Evolutionary conservation across 2,329 filamentous ascomycete genomes (phyloP).

Genomic region (Alternaria ventricosa): DNA sequence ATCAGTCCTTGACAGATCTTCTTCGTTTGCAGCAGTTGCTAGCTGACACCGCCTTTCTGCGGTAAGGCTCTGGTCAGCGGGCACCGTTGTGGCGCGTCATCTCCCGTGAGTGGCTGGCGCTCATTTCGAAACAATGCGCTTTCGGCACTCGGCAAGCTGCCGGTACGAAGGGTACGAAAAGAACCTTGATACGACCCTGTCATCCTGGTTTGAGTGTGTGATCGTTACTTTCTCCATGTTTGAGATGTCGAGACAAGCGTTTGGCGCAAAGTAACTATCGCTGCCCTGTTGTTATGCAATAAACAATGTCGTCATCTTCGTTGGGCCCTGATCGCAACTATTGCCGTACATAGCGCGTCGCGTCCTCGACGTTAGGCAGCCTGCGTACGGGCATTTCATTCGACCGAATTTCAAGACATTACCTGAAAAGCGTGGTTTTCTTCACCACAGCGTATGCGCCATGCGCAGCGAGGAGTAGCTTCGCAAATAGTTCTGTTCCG

Average conservation of each 20-base stretch:
- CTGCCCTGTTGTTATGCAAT: background rate
- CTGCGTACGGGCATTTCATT: background rate
- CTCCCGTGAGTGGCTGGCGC: background rate
- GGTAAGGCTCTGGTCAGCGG: background rate
- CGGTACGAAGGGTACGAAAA: background rate
- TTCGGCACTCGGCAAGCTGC: slow-evolving; percentile 5
- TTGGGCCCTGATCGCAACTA: background rate
- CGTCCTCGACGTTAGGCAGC: background rate
- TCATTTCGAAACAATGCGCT: background rate
- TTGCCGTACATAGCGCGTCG: background rate
- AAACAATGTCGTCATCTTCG: slow-evolving; percentile 1
- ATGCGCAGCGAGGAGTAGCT: background rate
- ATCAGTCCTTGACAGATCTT: background rate
- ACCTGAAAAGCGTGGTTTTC: background rate
- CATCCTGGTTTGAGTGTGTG: background rate
- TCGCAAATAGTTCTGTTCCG: slow-evolving; percentile 4
- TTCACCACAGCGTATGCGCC: background rate
- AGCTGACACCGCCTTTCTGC: slow-evolving; percentile 3
- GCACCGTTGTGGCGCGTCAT: slow-evolving; percentile 5
- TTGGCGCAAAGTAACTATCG: background rate
- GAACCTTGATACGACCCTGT: slow-evolving; percentile 6
- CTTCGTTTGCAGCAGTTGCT: background rate
- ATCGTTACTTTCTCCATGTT: slow-evolving; percentile 2
- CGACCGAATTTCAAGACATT: background rate
- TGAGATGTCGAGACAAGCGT: background rate